phyloP scores from a whole-genome alignment of 1,284 basidiomycete species.

The Ceratobasidium sp. region DNA sequence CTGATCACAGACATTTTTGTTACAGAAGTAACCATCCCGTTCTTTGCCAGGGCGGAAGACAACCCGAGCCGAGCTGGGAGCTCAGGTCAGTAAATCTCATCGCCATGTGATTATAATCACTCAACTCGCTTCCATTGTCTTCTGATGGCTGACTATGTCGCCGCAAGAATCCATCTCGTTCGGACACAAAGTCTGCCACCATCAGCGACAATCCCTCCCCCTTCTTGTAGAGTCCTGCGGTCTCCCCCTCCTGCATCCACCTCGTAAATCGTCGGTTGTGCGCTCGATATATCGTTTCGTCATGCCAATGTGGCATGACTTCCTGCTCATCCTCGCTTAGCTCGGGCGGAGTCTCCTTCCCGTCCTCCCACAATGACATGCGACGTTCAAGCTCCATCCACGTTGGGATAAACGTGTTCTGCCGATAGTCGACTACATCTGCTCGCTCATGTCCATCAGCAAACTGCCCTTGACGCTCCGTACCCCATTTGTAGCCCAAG shows the following conservation, averaged over 20 bases:
- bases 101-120: not conserved
- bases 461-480: slow-evolving; percentile 10
- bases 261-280: slow-evolving; percentile 52
- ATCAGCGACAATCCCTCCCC: slow-evolving; percentile 58
- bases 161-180: slow-evolving; percentile 54
- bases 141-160: slow-evolving; percentile 49
- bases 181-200: slow-evolving; percentile 60
- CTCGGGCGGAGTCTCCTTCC: slow-evolving; percentile 7
- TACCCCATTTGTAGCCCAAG: slow-evolving; percentile 18
- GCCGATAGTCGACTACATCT: slow-evolving; percentile 42
- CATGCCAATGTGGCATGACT: slow-evolving; percentile 50
- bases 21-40: slow-evolving; percentile 57
- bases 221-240: slow-evolving; percentile 54
- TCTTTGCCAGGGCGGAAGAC: slow-evolving; percentile 59
- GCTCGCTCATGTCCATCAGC: slow-evolving; percentile 30
- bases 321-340: slow-evolving; percentile 46
- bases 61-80: slow-evolving; percentile 51
- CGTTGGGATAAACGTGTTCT: slow-evolving; percentile 38
- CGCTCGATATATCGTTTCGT: slow-evolving; percentile 58
- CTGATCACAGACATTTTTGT: slow-evolving; percentile 54
- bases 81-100: slow-evolving; percentile 58
- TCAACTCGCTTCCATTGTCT: slow-evolving; percentile 56
- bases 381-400: slow-evolving; percentile 4
- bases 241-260: slow-evolving; percentile 52
- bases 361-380: slow-evolving; percentile 26